A percentile compares a stretch with the other conserved stretches of the same genome.
These are phyloP conservation scores for Bacidia gigantensis DNA, from an alignment of 495 filamentous ascomycete genomes.

Conservation along the genomic window DNA sequence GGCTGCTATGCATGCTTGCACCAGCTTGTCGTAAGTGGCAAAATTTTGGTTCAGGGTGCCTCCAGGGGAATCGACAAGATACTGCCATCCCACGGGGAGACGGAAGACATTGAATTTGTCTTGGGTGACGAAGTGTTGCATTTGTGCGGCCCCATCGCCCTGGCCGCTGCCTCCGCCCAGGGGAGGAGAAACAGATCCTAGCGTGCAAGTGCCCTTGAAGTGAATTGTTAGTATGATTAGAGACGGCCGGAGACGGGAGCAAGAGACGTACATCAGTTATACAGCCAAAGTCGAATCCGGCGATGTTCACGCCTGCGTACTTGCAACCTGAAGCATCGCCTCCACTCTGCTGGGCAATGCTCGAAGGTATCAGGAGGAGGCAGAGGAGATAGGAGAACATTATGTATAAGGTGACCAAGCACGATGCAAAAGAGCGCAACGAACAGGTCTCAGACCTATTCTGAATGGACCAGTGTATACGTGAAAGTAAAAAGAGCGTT, in stretches of 20 bases:
- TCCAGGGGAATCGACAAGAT: constrained; percentile 36
- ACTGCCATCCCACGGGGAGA: constrained; percentile 43
- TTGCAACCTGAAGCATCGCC: constrained; percentile 4
- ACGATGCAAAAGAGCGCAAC: background rate
- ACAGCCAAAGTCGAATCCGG: constrained; percentile 26
- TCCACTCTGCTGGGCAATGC: background rate
- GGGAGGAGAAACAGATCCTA: constrained; percentile 5
- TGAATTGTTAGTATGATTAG: background rate
- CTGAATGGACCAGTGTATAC: background rate
- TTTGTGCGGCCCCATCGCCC: constrained; percentile 30
- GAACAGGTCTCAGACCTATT: background rate
- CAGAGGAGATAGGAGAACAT: background rate
- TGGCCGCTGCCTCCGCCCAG: constrained; percentile 4
- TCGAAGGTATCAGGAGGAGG: background rate
- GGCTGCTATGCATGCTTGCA: constrained; percentile 43
- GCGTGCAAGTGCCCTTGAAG: background rate
- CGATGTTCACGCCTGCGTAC: constrained; percentile 30
- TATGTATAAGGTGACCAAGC: no score
- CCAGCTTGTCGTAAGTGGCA: constrained; percentile 39
- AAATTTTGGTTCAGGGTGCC: constrained; percentile 36
- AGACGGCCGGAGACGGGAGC: background rate
- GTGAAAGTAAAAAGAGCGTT: background rate
- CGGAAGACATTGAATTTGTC: constrained; percentile 43
- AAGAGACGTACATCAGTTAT: constrained; percentile 8
- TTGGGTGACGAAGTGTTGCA: constrained; percentile 40